Conservation (phyloP, 2,329 filamentous ascomycete genomes). For the Clathrospora elynae region DNA sequence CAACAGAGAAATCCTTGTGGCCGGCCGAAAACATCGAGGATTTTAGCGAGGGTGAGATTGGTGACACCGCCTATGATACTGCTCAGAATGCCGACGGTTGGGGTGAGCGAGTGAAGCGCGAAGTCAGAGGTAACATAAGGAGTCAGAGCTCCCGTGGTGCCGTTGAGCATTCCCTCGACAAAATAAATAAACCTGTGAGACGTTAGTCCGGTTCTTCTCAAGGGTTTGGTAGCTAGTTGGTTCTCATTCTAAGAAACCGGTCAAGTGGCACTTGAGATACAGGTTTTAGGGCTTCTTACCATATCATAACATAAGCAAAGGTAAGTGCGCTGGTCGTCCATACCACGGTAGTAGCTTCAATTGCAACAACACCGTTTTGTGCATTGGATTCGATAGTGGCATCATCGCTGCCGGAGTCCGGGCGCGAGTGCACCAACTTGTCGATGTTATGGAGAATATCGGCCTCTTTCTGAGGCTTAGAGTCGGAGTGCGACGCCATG, state of each 20-base stretch:
- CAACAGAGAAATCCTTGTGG: slow-evolving; percentile 41
- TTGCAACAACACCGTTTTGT: slow-evolving; percentile 9
- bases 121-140: slow-evolving; percentile 49
- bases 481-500: too few relatives aligned
- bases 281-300: too few relatives aligned
- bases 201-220: too few relatives aligned
- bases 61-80: slow-evolving; percentile 42
- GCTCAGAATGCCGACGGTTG: slow-evolving; percentile 42
- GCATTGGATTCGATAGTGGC: not conserved
- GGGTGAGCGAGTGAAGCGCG: slow-evolving; percentile 37
- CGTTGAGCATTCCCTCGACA: slow-evolving; percentile 52
- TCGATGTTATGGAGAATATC: too few relatives aligned
- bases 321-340: slow-evolving; percentile 9
- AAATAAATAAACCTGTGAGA: slow-evolving; percentile 40
- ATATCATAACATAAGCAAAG: slow-evolving; percentile 10
- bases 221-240: not conserved
- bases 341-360: slow-evolving; percentile 11
- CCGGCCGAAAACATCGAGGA: slow-evolving; percentile 49
- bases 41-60: slow-evolving; percentile 47
- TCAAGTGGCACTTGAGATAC: too few relatives aligned
- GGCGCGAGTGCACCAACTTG: too few relatives aligned
- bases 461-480: too few relatives aligned
- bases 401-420: not conserved
- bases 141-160: slow-evolving; percentile 43
- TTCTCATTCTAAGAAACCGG: not conserved